phyloP scores from a whole-genome alignment of 129 eudicot genomes.

The Smallanthus sonchifolius region DNA sequence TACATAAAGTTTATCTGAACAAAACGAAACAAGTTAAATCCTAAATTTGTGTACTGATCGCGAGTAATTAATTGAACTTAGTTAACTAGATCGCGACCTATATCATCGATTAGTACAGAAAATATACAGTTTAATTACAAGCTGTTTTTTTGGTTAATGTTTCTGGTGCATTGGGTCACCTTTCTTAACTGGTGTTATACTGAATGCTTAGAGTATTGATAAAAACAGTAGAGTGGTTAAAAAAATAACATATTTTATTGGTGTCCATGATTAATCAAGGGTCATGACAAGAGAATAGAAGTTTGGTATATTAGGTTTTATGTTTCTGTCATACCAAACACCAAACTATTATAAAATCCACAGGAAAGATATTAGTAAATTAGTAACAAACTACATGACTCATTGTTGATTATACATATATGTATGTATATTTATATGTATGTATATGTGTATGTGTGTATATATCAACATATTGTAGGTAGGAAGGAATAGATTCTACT shows the following conservation, averaged over 20 bases:
- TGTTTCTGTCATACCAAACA: conserved; percentile 31
- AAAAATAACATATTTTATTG: conserved; percentile 13
- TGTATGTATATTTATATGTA: not conserved
- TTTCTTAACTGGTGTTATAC: not conserved
- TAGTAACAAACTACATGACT: conserved; percentile 11
- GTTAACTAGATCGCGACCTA: not conserved
- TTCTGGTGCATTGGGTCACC: not conserved
- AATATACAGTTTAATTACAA: not conserved
- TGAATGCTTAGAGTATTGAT: not conserved
- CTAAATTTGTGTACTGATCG: not conserved
- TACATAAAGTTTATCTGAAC: conserved; percentile 79
- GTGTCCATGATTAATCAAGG: conserved; percentile 16
- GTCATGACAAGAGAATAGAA: conserved; percentile 18
- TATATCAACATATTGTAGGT: conserved; percentile 17
- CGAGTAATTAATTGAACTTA: not conserved
- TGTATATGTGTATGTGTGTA: not conserved
- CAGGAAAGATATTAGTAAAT: not conserved
- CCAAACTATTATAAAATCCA: conserved; percentile 18
- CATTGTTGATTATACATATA: not conserved
- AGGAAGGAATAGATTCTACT: conserved; percentile 35
- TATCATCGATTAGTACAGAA: not conserved
- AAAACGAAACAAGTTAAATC: not conserved
- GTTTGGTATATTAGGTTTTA: conserved; percentile 33
- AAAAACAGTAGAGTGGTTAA: conserved; percentile 13
- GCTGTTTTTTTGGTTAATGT: not conserved